These are phyloP conservation scores for Dicorynia guianensis DNA, from an alignment of 306 rosid genomes.

Conservation along the genomic window DNA sequence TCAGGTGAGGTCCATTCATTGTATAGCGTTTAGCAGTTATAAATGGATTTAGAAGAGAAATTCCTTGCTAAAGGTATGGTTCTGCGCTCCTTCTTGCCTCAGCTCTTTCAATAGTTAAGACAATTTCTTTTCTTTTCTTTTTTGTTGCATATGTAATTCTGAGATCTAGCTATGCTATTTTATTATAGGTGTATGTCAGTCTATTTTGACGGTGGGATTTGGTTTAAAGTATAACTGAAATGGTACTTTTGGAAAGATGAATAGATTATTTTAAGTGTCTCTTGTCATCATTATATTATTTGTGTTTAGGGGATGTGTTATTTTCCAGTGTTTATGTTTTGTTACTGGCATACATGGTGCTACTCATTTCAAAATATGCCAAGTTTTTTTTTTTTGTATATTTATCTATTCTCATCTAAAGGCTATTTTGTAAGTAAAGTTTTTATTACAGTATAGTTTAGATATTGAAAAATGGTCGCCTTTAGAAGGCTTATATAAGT, in stretches of 20 bases:
- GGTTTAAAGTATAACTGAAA: slow-evolving; percentile 21
- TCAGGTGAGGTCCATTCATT: slow-evolving; percentile 45
- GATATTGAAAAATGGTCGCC: slow-evolving; percentile 22
- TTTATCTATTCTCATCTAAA: not conserved
- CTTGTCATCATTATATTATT: slow-evolving; percentile 20
- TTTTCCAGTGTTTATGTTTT: slow-evolving; percentile 5
- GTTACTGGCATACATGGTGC: slow-evolving; percentile 18
- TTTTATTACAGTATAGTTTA: not conserved
- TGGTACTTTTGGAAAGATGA: slow-evolving; percentile 31
- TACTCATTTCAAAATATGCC: slow-evolving; percentile 24
- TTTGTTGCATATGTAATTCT: slow-evolving; percentile 30
- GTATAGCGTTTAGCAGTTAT: slow-evolving; percentile 35
- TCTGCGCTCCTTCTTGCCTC: slow-evolving; percentile 30
- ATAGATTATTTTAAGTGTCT: slow-evolving; percentile 5
- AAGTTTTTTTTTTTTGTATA: slow-evolving; percentile 18
- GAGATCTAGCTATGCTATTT: slow-evolving; percentile 25
- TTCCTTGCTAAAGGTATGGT: slow-evolving; percentile 68
- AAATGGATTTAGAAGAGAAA: slow-evolving; percentile 81
- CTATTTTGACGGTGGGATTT: slow-evolving; percentile 7
- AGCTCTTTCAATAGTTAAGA: slow-evolving; percentile 2
- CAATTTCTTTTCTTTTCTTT: not conserved
- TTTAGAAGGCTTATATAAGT: not conserved
- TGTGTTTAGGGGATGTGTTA: slow-evolving; percentile 23
- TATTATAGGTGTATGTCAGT: slow-evolving; percentile 21
- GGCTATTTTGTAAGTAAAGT: slow-evolving; percentile 9